Evolutionary conservation across 1,139 yeast species (phyloP).

Genomic region (Hemisphaericaspora xylanilytica): DNA sequence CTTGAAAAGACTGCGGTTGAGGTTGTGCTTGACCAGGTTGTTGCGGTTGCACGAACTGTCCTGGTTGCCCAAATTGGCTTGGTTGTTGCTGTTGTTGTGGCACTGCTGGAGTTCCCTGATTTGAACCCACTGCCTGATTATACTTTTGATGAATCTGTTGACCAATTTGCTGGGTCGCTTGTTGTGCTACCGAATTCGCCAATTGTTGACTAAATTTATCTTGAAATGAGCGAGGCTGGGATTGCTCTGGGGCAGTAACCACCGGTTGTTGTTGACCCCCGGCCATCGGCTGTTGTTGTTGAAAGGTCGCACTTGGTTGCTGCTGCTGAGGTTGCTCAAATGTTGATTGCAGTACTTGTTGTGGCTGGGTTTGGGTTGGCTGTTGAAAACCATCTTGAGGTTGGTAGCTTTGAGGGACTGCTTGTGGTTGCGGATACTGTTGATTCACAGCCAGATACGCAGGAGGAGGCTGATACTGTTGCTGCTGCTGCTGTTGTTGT

Average conservation of each 20-base stretch:
- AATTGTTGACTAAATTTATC: constrained; percentile 6
- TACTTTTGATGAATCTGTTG: constrained; percentile 11
- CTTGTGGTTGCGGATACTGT: not conserved
- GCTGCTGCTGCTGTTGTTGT: constrained; percentile 9
- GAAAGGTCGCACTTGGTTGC: not conserved
- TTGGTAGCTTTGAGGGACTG: constrained; percentile 2
- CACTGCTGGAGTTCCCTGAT: constrained; percentile 6
- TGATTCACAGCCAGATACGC: constrained; percentile 2
- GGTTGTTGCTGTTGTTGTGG: constrained; percentile 11
- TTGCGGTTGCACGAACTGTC: constrained; percentile 4
- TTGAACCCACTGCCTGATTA: constrained; percentile 4
- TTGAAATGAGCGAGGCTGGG: constrained; percentile 8
- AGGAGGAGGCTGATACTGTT: constrained; percentile 9
- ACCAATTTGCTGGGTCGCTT: constrained; percentile 6
- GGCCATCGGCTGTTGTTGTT: constrained; percentile 4
- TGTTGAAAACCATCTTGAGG: constrained; percentile 7
- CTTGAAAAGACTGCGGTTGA: constrained; percentile 8
- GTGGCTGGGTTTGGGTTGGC: constrained; percentile 11
- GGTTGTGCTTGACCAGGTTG: constrained; percentile 8
- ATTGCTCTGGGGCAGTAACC: constrained; percentile 1
- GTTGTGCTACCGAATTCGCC: constrained; percentile 8
- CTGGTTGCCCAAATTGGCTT: constrained; percentile 10
- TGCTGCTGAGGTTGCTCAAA: constrained; percentile 5
- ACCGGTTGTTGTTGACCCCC: not conserved
- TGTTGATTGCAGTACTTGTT: constrained; percentile 4